Base-by-base conservation (phyloP, 1,139 yeast species). In the Pneumocystis carinii region DNA sequence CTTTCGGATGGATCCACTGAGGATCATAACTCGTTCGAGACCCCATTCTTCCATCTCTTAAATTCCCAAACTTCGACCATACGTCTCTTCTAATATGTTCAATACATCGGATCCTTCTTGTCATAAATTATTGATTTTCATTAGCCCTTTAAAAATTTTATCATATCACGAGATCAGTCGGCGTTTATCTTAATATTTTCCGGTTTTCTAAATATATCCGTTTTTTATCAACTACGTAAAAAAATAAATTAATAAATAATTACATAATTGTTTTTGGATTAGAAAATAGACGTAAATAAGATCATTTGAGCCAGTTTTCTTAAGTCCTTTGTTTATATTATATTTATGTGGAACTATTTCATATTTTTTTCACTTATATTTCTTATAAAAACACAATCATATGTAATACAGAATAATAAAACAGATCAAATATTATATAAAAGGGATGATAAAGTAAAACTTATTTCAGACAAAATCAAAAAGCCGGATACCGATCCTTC, bases 1-100 rank as follows among this genome's bases (percentile, higher is more conserved):
- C 64, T 32, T 55, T 59, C 42, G 64, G 38, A 48, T 63, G 55
- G 24, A 48, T n/a, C 55, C 55, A 48, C 2, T 15, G 15, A 48
- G 32, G 55, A 24, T 19, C 10, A 48, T 48, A 29, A 12, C n/a
- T 12, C 14, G 19, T 48, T 48, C n/a, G 29, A 24, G 55, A 48
- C 3, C 55, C 55, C 55, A 48, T 48, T 48, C n/a, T 48, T 12
- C 32, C 55, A 10, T 15, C 29, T 6, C 29, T 24, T 10, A n/a
- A 48, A 15, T 24, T 48, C 12, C 27, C 14, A 12, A 48, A 48
- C 29, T 48, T 48, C 3, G 55, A 48, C 55, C 55, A 48, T 6
- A 48, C 32, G 24, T 48, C 32, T 10, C 55, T 27, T 7, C 14
- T 48, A 24, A 48, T 48, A 48, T 48, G 55, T 14, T 48, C 32